Evolutionary conservation across 2,329 filamentous ascomycete genomes (phyloP), one percentile per base, ranked within the genome.

Genomic region (Aspergillus sp.): DNA sequence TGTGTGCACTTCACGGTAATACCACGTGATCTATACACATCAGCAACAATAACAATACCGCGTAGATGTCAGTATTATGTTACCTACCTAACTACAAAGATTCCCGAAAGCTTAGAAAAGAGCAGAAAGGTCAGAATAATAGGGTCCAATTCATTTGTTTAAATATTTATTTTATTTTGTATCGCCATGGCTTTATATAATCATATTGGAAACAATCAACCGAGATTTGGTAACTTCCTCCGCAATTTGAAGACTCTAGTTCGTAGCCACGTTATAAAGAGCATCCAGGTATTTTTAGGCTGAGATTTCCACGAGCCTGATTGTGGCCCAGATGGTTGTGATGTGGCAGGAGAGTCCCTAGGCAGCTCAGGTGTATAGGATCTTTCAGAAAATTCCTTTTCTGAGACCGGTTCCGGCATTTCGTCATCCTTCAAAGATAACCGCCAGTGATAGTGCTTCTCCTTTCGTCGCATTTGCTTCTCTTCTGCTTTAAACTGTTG

Each of bases 261-360:
- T 54, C 73, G 71, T 47, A 78, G 65, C 77, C 77, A 81, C 1
- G 76, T 77, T 43, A 78, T 63, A 54, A 80, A 79, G 26, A 73
- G 65, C 45, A 77, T 66, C 77, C 77, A 80, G 19, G 68, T 62
- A 44, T 61, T 66, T 42, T 60, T 62, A 3, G 59, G 56, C 37
- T 60, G 59, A 5, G 60, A 59, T 49, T 60, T 65, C 58, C 59
- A 65, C 11, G 56, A 54, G 4, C 39, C 48, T 5, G 56, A 46
- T 10, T 44, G 50, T 26, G 52, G 38, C 11, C 44, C 42, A 5
- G 26, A 12, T 7, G 45, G 28, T 7, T 40, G 44, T n/a, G 38
- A 33, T 37, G 45, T 31, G 7, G 44, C 35, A 27, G 45, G 29
- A n/a, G 42, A 31, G 30, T 19, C 27, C 31, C 42, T 42, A 33